Evolutionary conservation across 768 basidiomycete genomes (phyloP), one percentile per base, ranked within the genome.

Genomic region (Flagelloscypha sp.): DNA sequence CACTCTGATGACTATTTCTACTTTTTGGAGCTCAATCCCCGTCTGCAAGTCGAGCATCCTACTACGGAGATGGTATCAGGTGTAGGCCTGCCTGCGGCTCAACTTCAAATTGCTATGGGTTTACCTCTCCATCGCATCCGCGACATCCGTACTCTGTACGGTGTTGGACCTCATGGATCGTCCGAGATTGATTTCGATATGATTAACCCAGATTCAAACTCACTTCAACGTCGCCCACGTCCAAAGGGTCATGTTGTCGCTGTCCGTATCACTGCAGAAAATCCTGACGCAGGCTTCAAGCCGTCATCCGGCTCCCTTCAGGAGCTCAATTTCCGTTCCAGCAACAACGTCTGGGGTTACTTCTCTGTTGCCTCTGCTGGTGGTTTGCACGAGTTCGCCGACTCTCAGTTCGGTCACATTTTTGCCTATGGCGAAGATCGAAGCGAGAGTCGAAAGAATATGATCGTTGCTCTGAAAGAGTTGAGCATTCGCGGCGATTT

Each of bases 51-150:
- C 51, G 95, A 99, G 65, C 95, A 99, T 58, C 95, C 95, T 7
- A 99, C 95, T 8, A 99, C 95, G 15, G 95, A 99, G 61, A 99
- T 98, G 89, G 95, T 98, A n/a, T 81, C 85, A 4, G 95, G 95
- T 7, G 94, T 97, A 63, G 95, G 97, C 59, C 75, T 99, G 34
- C 95, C 95, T 17, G 92, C 93, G 37, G 87, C 95, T 8, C 95
- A 99, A 56, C 76, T 98, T 30, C 94, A 97, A 57, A 69, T 99
- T 45, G 89, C 95, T 18, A 99, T 99, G 95, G 95, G 95, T 63
- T 72, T 98, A 38, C 92, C 95, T 28, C 70, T 99, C 33, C 87
- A 95, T 58, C 80, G 89, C 38, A 95, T 98, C 47, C 79, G 89
- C 15, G 87, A 97, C 53, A 99, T 99, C 51, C 84, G 95, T 37